Conservation (phyloP, 2,329 filamentous ascomycete genomes). For the Talaromyces sp. region DNA sequence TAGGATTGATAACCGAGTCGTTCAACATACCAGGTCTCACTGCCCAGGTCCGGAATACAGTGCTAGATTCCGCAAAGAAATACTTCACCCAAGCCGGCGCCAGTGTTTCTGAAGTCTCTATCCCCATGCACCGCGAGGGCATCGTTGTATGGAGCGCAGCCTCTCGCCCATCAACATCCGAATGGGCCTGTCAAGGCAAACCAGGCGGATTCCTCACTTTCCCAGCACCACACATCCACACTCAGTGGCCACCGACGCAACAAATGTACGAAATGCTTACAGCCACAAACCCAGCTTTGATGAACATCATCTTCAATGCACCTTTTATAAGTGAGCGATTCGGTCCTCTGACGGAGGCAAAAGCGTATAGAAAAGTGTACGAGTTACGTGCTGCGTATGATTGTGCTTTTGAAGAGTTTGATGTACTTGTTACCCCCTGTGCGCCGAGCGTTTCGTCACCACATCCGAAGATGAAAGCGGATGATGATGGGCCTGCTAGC, state of each 20-base stretch:
- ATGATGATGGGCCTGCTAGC: slow-evolving; percentile 14
- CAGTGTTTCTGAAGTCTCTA: slow-evolving; percentile 45
- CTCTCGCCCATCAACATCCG: slow-evolving; percentile 35
- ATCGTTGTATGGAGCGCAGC: slow-evolving; percentile 50
- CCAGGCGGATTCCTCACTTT: slow-evolving; percentile 35
- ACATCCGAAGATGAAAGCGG: slow-evolving; percentile 36
- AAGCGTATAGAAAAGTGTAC: slow-evolving; percentile 49
- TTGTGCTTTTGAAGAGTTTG: slow-evolving; percentile 42
- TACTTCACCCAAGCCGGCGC: slow-evolving; percentile 46
- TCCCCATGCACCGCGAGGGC: slow-evolving; percentile 49
- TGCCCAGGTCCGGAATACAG: slow-evolving; percentile 37
- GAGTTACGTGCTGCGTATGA: slow-evolving; percentile 53
- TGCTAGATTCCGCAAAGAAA: slow-evolving; percentile 37
- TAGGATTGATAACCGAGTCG: slow-evolving; percentile 50
- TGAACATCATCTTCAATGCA: slow-evolving; percentile 46
- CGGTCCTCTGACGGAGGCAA: slow-evolving; percentile 39
- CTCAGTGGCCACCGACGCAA: slow-evolving; percentile 41
- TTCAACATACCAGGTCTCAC: slow-evolving; percentile 42
- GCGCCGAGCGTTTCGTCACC: slow-evolving; percentile 48
- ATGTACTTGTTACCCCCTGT: slow-evolving; percentile 52
- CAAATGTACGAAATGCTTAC: slow-evolving; percentile 47
- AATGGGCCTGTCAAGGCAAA: slow-evolving; percentile 32
- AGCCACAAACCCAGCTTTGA: slow-evolving; percentile 46
- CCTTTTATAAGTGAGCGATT: slow-evolving; percentile 30
- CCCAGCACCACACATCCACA: slow-evolving; percentile 31